phyloP scores from a whole-genome alignment of 1,139 yeast genomes.

The Yamadazyma conglobata region DNA sequence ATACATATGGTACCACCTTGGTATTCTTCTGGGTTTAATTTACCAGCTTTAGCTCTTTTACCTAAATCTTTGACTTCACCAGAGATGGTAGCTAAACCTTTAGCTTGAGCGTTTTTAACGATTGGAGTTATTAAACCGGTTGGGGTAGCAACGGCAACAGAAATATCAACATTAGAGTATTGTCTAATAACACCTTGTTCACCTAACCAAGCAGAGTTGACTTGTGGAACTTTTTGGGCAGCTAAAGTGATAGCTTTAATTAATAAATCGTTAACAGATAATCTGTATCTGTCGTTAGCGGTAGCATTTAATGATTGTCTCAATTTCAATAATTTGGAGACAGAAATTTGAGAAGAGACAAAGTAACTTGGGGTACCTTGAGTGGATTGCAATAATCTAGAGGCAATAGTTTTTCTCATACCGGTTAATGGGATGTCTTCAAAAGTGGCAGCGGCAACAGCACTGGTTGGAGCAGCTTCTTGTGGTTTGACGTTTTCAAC shows the following conservation, averaged over 20 bases:
- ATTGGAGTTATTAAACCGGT: constrained; percentile 97
- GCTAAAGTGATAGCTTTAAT: constrained; percentile 94
- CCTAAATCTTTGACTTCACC: constrained; percentile 87
- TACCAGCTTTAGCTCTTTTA: constrained; percentile 92
- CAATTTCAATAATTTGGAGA: constrained; percentile 84
- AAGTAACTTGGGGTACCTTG: constrained; percentile 88
- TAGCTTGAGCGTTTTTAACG: constrained; percentile 78
- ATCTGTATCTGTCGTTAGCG: constrained; percentile 83
- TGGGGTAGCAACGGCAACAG: constrained; percentile 98
- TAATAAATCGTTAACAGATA: constrained; percentile 91
- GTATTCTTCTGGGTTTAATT: constrained; percentile 91
- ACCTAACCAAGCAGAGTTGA: constrained; percentile 92
- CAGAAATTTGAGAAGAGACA: constrained; percentile 83
- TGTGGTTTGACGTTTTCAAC: constrained; percentile 62
- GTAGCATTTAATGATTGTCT: constrained; percentile 85
- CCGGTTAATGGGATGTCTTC: constrained; percentile 82
- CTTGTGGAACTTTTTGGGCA: constrained; percentile 86
- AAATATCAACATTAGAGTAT: constrained; percentile 87
- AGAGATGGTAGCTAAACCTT: constrained; percentile 83
- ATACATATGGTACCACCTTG: constrained; percentile 99
- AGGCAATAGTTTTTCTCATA: constrained; percentile 94
- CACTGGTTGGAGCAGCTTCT: constrained; percentile 43
- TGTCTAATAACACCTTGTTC: constrained; percentile 87
- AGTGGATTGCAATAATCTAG: constrained; percentile 83
- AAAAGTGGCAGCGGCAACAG: constrained; percentile 55